Evolutionary conservation across 257 asterid species (phyloP).

Genomic region (Jacaranda mimosifolia): DNA sequence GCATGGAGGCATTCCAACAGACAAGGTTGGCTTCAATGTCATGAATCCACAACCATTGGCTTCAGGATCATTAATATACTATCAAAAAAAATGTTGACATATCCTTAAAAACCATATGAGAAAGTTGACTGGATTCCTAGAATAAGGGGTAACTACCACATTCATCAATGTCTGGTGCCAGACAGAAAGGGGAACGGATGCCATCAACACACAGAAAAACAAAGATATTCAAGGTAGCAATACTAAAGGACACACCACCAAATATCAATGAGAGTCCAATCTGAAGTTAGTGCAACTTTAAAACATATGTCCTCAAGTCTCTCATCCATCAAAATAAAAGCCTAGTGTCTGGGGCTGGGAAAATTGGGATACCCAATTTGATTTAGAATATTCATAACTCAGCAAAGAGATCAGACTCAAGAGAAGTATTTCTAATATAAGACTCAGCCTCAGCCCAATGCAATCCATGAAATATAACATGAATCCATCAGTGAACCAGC

Average conservation of each 20-base stretch:
- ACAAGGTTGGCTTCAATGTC: no score
- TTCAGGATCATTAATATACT: no score
- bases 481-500: constrained; percentile 59
- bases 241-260: constrained; percentile 17
- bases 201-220: not conserved
- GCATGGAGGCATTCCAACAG: no score
- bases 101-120: no score
- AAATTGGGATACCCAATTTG: constrained; percentile 32
- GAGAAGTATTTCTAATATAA: constrained; percentile 29
- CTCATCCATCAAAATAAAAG: constrained; percentile 36
- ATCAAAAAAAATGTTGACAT: no score
- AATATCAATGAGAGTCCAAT: constrained; percentile 17
- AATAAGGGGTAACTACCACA: no score
- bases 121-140: no score
- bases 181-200: no score
- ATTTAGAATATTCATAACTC: constrained; percentile 26
- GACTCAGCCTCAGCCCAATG: constrained; percentile 45
- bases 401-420: not conserved
- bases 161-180: no score
- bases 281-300: constrained; percentile 31
- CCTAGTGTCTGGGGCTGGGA: constrained; percentile 24
- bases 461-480: constrained; percentile 38
- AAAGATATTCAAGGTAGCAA: not conserved
- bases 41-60: no score
- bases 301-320: constrained; percentile 25